Conservation (phyloP, 2,329 filamentous ascomycete genomes). For the Xylaria sp. region DNA sequence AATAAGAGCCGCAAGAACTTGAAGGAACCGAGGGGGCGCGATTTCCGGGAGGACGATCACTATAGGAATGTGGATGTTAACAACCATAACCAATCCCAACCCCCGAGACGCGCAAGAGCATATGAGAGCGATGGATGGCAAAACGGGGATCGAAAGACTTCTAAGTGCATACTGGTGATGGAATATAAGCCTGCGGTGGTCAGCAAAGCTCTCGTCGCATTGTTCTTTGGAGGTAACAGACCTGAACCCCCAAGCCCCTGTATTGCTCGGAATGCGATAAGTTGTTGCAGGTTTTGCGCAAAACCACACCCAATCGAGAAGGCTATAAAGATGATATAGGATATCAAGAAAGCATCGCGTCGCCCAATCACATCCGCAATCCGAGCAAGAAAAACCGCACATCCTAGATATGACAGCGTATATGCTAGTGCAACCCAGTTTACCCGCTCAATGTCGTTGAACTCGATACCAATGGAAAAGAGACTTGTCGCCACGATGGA, state of each 20-base stretch:
- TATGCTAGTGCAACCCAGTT: constrained; percentile 64
- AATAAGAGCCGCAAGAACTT: constrained; percentile 53
- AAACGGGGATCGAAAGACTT: not conserved
- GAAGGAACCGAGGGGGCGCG: constrained; percentile 47
- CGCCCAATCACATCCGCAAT: constrained; percentile 61
- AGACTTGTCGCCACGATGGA: constrained; percentile 66
- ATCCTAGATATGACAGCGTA: constrained; percentile 62
- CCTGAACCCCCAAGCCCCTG: constrained; percentile 60
- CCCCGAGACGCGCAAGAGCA: too few species aligned
- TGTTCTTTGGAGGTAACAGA: constrained; percentile 33
- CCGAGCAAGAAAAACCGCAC: constrained; percentile 60
- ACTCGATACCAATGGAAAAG: constrained; percentile 59
- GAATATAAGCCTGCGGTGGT: constrained; percentile 54
- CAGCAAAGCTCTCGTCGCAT: constrained; percentile 2
- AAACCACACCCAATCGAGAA: constrained; percentile 64
- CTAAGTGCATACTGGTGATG: constrained; percentile 46
- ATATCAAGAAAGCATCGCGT: constrained; percentile 55
- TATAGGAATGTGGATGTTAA: constrained; percentile 8
- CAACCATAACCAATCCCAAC: too few species aligned
- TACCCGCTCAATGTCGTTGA: constrained; percentile 50
- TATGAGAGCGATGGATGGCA: too few species aligned
- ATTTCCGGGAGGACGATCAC: constrained; percentile 60
- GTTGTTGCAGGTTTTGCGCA: constrained; percentile 49
- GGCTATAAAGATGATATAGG: constrained; percentile 59
- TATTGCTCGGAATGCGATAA: constrained; percentile 55